Conservation (phyloP, 257 asterid species). For the Fraxinus cuspidata region DNA sequence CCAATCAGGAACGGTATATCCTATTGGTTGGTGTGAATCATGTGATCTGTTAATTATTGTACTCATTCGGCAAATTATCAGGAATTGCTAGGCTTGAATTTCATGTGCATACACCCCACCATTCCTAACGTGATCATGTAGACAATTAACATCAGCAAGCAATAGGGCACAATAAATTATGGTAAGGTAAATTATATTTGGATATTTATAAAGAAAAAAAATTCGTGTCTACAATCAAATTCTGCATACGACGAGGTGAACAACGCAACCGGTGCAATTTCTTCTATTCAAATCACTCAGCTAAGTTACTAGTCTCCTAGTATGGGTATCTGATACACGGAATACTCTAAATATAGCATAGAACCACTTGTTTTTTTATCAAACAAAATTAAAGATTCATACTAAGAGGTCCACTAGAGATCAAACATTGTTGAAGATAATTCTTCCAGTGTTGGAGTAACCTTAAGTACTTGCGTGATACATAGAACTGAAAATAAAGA, state of each 20-base stretch:
- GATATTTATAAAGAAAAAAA: too few relatives aligned
- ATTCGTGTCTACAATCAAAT: too few relatives aligned
- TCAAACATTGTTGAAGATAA: not conserved
- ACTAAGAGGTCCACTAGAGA: not conserved
- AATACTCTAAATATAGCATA: not conserved
- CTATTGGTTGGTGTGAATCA: not conserved
- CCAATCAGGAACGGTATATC: not conserved
- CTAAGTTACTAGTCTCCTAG: not conserved
- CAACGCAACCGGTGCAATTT: not conserved
- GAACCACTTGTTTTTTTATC: not conserved
- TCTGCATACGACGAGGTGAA: not conserved
- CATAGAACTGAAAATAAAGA: not conserved
- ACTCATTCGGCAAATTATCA: not conserved
- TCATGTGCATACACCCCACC: not conserved
- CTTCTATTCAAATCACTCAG: not conserved
- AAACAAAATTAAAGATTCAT: not conserved
- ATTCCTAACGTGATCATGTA: not conserved
- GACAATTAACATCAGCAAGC: not conserved
- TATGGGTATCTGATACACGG: not conserved
- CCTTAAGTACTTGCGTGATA: not conserved
- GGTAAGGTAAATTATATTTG: too few relatives aligned
- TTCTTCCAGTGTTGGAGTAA: not conserved
- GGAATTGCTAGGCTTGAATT: not conserved
- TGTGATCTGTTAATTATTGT: not conserved
- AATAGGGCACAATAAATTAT: not conserved